Evolutionary conservation across 1,284 basidiomycete genomes (phyloP).

Genomic region (Papiliotrema laurentii): DNA sequence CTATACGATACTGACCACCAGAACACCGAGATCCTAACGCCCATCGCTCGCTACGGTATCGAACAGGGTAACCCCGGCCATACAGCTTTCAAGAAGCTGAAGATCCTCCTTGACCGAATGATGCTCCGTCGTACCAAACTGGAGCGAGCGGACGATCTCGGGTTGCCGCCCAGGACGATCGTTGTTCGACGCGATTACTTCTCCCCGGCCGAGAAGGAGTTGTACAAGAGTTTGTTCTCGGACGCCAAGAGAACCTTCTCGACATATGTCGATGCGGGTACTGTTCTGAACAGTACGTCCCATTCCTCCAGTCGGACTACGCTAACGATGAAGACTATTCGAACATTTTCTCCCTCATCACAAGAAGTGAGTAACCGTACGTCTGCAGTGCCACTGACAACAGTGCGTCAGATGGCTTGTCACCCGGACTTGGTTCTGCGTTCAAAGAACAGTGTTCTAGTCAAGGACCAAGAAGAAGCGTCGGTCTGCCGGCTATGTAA

Average conservation of each 20-base stretch:
- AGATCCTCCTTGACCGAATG: conserved; percentile 84
- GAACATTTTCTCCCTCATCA: conserved; percentile 72
- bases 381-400: not conserved
- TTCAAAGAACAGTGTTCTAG: conserved; percentile 70
- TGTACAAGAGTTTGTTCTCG: conserved; percentile 87
- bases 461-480: conserved; percentile 58
- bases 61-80: conserved; percentile 66
- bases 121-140: conserved; percentile 73
- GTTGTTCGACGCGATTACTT: conserved; percentile 88
- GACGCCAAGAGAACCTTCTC: conserved; percentile 87
- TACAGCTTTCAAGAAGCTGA: conserved; percentile 83
- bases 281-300: conserved; percentile 78
- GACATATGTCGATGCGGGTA: conserved; percentile 87
- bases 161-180: conserved; percentile 90
- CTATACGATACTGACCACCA: not conserved
- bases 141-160: conserved; percentile 94
- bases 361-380: conserved; percentile 36
- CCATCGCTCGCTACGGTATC: conserved; percentile 72
- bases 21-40: conserved; percentile 91
- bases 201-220: conserved; percentile 92
- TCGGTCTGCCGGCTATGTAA: conserved; percentile 92
- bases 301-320: not conserved
- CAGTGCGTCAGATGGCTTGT: conserved; percentile 89
- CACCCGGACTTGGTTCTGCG: conserved; percentile 81
- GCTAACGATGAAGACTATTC: conserved; percentile 70